Conservation (phyloP, 257 asterid genomes). For the Anisodus tanguticus region DNA sequence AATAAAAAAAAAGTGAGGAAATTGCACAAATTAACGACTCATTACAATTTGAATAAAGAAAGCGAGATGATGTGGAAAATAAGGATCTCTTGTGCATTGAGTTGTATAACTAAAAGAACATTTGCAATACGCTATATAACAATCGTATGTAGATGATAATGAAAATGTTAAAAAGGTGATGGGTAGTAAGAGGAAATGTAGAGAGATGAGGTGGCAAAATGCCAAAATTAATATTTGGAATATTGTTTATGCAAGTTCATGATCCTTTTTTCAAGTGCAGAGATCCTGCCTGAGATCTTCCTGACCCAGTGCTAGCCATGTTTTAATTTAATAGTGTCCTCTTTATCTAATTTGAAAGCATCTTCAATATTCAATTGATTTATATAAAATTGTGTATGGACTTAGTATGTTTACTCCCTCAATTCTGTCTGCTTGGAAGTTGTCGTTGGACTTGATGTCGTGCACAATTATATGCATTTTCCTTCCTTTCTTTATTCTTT, state of each 20-base stretch:
- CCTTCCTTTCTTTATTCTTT: neutral
- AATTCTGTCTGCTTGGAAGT: slow-evolving; percentile 41
- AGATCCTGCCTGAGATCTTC: slow-evolving; percentile 71
- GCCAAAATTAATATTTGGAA: slow-evolving; percentile 63
- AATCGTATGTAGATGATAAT: slow-evolving; percentile 6
- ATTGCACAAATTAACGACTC: too few relatives aligned
- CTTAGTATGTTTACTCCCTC: slow-evolving; percentile 32
- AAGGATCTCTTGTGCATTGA: too few relatives aligned
- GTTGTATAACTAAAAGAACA: neutral
- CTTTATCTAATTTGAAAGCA: slow-evolving; percentile 46
- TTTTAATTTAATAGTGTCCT: slow-evolving; percentile 36
- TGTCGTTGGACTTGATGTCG: slow-evolving; percentile 35
- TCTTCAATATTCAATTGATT: slow-evolving; percentile 24
- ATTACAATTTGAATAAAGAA: neutral
- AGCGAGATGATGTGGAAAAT: too few relatives aligned
- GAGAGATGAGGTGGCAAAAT: slow-evolving; percentile 26
- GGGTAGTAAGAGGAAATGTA: too few relatives aligned
- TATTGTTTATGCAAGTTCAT: slow-evolving; percentile 56
- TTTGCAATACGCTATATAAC: neutral
- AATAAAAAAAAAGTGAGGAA: neutral
- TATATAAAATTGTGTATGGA: slow-evolving; percentile 27
- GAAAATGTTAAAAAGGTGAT: slow-evolving; percentile 46
- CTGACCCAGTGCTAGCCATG: slow-evolving; percentile 55
- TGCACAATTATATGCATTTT: slow-evolving; percentile 23
- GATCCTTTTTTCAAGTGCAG: slow-evolving; percentile 48